Evolutionary conservation across 208 protist species (phyloP).

Genomic region (Paratrypanosoma confusum): DNA sequence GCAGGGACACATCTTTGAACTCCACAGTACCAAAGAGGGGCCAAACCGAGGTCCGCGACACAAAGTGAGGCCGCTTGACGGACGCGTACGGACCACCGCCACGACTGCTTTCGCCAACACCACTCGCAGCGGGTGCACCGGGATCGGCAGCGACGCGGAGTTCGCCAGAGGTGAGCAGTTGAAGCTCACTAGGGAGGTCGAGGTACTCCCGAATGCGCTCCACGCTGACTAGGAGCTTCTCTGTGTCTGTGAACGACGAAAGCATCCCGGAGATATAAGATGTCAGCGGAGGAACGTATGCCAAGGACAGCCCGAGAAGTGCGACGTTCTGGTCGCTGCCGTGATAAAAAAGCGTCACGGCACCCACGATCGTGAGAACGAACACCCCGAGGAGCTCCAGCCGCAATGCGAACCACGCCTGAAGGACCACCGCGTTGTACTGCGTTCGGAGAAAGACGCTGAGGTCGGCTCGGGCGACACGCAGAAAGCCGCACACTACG

Average conservation of each 20-base stretch:
- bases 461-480: constrained; percentile 1
- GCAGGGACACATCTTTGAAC: constrained; percentile 54
- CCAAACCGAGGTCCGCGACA: constrained; percentile 13
- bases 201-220: constrained; percentile 34
- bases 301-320: constrained; percentile 18
- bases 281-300: constrained; percentile 28
- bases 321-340: constrained; percentile 1
- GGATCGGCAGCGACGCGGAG: too few species aligned
- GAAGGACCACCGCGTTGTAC: constrained; percentile 10
- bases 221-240: constrained; percentile 27
- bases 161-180: not conserved
- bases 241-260: constrained; percentile 15
- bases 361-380: constrained; percentile 17
- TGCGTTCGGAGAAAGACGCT: constrained; percentile 5
- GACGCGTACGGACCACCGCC: too few species aligned
- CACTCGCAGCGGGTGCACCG: not conserved
- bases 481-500: not conserved
- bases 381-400: constrained; percentile 30
- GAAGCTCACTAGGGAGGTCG: constrained; percentile 11
- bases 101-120: too few species aligned
- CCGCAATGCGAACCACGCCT: constrained; percentile 25
- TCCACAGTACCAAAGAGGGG: constrained; percentile 26
- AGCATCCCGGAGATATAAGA: constrained; percentile 26
- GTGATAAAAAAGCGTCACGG: constrained; percentile 11
- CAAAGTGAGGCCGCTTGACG: too few species aligned